Base-by-base conservation (phyloP, 148 eudicot genomes). In the Silene latifolia region DNA sequence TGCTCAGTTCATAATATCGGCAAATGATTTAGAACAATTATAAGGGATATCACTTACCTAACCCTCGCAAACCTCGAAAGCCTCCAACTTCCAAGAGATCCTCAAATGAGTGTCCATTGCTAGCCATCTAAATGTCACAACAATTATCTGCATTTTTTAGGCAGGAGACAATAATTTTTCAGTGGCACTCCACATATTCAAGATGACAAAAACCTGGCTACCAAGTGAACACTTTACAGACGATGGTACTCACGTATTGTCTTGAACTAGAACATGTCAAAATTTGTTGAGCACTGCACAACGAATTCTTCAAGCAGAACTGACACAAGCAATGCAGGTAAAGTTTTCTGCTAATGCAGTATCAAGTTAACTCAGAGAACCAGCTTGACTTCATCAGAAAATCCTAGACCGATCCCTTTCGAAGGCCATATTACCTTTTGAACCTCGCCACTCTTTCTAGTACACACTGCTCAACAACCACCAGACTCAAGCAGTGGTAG, bases 271-370 rank as follows among this genome's bases (percentile, higher is more conserved):
- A 92, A 92, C 99, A 92, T 87, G 82, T 90, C 78, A 53, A 92
- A 82, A 78, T 89, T 91, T 47, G 79, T 65, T 4, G 98, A 95
- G 79, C 99, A 96, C 78, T 89, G 93, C 77, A 92, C 86, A 57
- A 90, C 77, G 72, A 92, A 81, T 59, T 84, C 94, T 77, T 98
- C 99, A 80, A 95, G 88, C 87, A 87, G 35, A 72, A 95, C 74
- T 44, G 99, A 95, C 80, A 89, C 89, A 0, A 97, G 97, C 71
- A 95, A 91, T 54, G 98, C 99, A 48, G 97, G 97, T 85, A 95
- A 81, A 65, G 98, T 80, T 95, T 95, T 92, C 85, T 88, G 93
- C 80, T 89, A 92, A 44, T 88, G 83, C 53, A 95, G 90, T 80
- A 85, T 53, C 78, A 95, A 80, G 27, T 98, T 92, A 68, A 90